Evolutionary conservation across 495 filamentous ascomycete species (phyloP), one percentile per base, ranked within the genome.

Genomic region (Pseudotulostoma volvatum): DNA sequence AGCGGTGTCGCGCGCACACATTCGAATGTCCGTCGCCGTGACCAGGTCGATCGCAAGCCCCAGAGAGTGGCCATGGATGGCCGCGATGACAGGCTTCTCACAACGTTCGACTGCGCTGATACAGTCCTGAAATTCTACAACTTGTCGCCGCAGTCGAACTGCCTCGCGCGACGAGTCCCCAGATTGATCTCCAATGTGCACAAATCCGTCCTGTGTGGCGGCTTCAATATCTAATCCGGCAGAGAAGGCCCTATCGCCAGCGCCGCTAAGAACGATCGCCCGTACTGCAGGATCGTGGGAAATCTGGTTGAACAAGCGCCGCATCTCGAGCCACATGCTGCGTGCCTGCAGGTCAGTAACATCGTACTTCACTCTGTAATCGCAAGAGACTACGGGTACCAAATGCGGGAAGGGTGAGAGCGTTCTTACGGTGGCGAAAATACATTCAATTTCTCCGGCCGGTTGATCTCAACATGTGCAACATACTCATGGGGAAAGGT

Each of bases 391-490:
- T n/a, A n/a, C n/a, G 23, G 23, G 11, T 28, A 28, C 11, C 23
- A 28, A 28, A 5, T 28, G 3, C 1, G 17, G 20, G 25, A 28
- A 11, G 23, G 23, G 23, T n/a, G n/a, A n/a, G n/a, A n/a, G 23
- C 5, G 33, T 3, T 55, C 57, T 44, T 61, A 77, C 75, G 57
- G 65, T 59, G 86, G 78, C 43, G 74, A 63, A 59, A 95, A 96
- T 39, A 90, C 77, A 58, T 97, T 97, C 54, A 94, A 63, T 63
- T 94, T 95, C 37, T 74, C 57, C 1, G 88, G 75, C 5, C 90
- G 75, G 65, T 93, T 87, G 63, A 93, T 94, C 55, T 95, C 80
- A 36, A 97, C 85, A 54, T 93, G 84, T 7, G 81, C 84, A 30
- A 95, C 83, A 61, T 75, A 74, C 39, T 77, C 64, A 9, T 55